Evolutionary conservation across 345 rosid species (phyloP).

Genomic region (Corchorus capsularis): DNA sequence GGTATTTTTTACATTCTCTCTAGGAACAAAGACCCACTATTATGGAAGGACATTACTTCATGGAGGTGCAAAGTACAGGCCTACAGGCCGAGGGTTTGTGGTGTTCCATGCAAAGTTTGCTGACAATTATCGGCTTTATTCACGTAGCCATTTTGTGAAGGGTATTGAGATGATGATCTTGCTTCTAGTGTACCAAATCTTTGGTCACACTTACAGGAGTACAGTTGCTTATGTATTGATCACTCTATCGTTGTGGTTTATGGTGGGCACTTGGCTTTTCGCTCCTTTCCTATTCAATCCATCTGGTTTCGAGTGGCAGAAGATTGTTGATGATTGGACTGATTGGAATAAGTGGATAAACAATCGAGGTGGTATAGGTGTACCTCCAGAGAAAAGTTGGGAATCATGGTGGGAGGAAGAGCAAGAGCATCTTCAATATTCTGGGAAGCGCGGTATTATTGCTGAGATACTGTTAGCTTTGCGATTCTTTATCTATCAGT

Average conservation of each 20-base stretch:
- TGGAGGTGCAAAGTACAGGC: constrained; percentile 96
- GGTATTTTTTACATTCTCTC: constrained; percentile 96
- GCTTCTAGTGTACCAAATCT: constrained; percentile 84
- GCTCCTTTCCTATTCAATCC: constrained; percentile 99
- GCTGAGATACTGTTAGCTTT: constrained; percentile 86
- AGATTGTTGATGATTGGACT: constrained; percentile 99
- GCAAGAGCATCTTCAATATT: constrained; percentile 85
- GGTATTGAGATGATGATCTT: constrained; percentile 96
- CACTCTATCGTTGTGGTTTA: constrained; percentile 97
- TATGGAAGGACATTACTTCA: constrained; percentile 96
- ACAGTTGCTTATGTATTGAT: constrained; percentile 84
- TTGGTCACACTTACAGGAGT: constrained; percentile 84
- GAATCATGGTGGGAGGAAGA: constrained; percentile 99
- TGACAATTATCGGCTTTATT: constrained; percentile 93
- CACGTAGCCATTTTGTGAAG: constrained; percentile 98
- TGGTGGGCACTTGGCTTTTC: constrained; percentile 99
- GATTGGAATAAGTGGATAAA: constrained; percentile 99
- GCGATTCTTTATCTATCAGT: constrained; percentile 92
- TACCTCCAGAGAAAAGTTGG: constrained; percentile 97
- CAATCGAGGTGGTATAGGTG: constrained; percentile 96
- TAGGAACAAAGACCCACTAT: constrained; percentile 97
- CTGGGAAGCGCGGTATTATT: constrained; percentile 91
- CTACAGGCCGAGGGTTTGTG: constrained; percentile 97
- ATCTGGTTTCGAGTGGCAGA: constrained; percentile 99
- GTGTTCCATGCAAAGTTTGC: constrained; percentile 99